Percentiles rank a stretch among this genome's conserved stretches.
These are phyloP conservation scores for Aspergillus eucalypticola DNA, from an alignment of 2,329 filamentous ascomycete genomes.

Conservation along the genomic window DNA sequence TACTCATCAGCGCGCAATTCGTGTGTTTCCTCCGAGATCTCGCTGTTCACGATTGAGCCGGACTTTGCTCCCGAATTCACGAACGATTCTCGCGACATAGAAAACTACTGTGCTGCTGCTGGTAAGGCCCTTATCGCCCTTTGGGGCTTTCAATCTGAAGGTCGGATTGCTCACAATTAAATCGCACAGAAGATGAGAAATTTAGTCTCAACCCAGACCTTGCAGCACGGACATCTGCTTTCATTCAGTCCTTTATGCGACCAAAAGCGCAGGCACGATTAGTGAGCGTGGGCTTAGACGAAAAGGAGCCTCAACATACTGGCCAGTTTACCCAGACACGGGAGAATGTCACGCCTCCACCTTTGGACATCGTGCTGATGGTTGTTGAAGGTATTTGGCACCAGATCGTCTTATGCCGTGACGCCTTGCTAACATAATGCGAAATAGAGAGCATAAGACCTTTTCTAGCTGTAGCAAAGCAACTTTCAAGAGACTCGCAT, in stretches of 20 bases:
- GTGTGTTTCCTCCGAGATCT: background rate
- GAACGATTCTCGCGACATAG: background rate
- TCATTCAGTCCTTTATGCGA: conserved; percentile 4
- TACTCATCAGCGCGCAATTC: background rate
- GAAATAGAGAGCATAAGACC: background rate
- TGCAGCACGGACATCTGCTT: background rate
- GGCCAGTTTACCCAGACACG: background rate
- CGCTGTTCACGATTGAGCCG: background rate
- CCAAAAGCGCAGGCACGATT: background rate
- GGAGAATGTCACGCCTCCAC: background rate
- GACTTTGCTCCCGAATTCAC: background rate
- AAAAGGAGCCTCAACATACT: background rate
- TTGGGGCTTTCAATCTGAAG: background rate
- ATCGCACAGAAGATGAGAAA: background rate
- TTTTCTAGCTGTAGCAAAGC: background rate
- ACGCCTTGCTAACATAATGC: too few species aligned
- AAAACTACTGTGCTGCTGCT: background rate
- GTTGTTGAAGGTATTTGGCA: background rate
- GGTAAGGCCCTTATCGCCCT: background rate
- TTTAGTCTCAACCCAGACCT: background rate
- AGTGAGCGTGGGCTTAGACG: background rate
- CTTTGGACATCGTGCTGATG: conserved; percentile 7
- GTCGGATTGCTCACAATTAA: too few species aligned
- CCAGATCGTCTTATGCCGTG: background rate
- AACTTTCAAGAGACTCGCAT: background rate